Evolutionary conservation across 441 rosid species (phyloP), one percentile per base, ranked within the genome.

Genomic region (Daphne laureola): DNA sequence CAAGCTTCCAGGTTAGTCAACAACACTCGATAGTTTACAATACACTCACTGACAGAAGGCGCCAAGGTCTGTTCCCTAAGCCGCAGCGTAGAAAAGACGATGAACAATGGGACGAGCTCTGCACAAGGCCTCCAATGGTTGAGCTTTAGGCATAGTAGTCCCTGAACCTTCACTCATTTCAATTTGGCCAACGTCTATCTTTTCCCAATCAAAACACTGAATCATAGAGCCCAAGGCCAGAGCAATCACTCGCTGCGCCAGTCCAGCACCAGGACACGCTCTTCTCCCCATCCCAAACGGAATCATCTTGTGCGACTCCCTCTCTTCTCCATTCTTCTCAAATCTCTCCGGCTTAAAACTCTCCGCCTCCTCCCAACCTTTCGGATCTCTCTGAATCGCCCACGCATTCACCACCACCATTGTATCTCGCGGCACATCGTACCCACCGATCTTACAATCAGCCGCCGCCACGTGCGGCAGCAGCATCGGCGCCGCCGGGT

Each of bases 61-160:
- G 36, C 36, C 7, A 8, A 5, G 36, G 36, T 31, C 7, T 8
- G 3, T 16, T 17, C 8, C 35, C 31, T 18, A 12, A 44, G 12
- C 15, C 25, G n/a, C 17, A 11, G 4, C 2, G 31, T 27, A 27
- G 8, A 57, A 14, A 8, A 25, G 27, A 5, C 14, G 38, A 2
- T 38, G 21, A n/a, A 57, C 53, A n/a, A 57, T 48, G 21, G 61
- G 53, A 12, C 53, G 61, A 47, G 61, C 53, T 57, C 23, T 57
- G 25, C 61, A 57, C 36, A 53, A 12, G 14, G 57, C 57, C 47
- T 21, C 35, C 46, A 53, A 38, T 43, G 57, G 57, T 4, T 42
- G 47, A 42, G 36, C 57, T 53, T 42, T 53, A 12, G 47, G 57
- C 61, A 57, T 47, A 53, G 46, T 41, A 8, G 11, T 23, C 21